Conservation (phyloP, 2,329 filamentous ascomycete species). For the Penicillium concentricum region DNA sequence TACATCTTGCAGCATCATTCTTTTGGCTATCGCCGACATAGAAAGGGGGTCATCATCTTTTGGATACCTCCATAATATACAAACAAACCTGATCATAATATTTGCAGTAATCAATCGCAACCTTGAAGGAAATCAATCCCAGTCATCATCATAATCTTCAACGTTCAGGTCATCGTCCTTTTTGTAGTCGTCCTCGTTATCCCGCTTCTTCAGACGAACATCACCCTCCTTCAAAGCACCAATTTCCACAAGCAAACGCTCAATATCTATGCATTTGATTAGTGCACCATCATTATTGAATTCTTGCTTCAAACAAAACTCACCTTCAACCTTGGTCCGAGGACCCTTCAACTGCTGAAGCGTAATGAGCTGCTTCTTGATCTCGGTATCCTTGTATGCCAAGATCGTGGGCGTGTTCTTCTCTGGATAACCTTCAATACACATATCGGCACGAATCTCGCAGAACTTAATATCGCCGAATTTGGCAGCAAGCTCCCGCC, state of each 20-base stretch:
- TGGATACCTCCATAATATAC: slow-evolving; percentile 22
- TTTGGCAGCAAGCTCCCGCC: slow-evolving; percentile 77
- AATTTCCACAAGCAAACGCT: slow-evolving; percentile 76
- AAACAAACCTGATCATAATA: slow-evolving; percentile 18
- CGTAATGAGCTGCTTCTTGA: slow-evolving; percentile 89
- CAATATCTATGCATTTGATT: slow-evolving; percentile 57
- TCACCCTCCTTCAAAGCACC: slow-evolving; percentile 79
- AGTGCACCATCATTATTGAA: background rate
- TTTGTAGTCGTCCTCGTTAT: slow-evolving; percentile 56
- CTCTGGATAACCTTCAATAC: slow-evolving; percentile 95
- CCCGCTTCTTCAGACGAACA: slow-evolving; percentile 63
- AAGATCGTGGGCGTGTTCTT: slow-evolving; percentile 91
- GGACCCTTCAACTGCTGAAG: slow-evolving; percentile 74
- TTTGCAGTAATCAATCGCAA: slow-evolving; percentile 8
- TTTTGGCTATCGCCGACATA: background rate
- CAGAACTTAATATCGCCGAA: slow-evolving; percentile 98
- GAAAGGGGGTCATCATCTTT: background rate
- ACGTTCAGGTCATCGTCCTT: slow-evolving; percentile 51
- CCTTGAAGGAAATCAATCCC: slow-evolving; percentile 48
- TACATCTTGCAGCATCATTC: background rate
- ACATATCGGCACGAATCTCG: slow-evolving; percentile 86
- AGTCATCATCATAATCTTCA: slow-evolving; percentile 55
- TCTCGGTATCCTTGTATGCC: slow-evolving; percentile 89
- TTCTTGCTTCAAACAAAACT: slow-evolving; percentile 1
- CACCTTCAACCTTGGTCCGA: slow-evolving; percentile 62